Conservation (phyloP, 2,329 filamentous ascomycete genomes). For the Claviceps paspali region DNA sequence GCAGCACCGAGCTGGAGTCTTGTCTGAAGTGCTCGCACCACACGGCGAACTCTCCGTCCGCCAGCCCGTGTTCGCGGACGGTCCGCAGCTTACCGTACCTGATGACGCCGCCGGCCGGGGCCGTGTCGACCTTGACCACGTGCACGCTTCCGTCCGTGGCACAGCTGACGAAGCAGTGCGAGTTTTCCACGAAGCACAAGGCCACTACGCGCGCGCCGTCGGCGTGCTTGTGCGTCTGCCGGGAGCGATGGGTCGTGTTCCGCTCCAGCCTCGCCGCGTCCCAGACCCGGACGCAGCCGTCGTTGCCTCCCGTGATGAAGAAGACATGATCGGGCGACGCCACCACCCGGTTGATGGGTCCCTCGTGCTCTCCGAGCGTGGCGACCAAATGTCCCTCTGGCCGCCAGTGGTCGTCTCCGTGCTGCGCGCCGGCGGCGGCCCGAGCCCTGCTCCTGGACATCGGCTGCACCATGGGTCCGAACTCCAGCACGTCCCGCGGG, state of each 20-base stretch:
- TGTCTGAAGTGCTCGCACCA: slow-evolving; percentile 88
- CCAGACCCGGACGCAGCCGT: slow-evolving; percentile 86
- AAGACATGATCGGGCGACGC: slow-evolving; percentile 84
- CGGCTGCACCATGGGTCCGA: slow-evolving; percentile 69
- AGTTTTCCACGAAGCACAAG: slow-evolving; percentile 83
- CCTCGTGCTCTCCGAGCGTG: slow-evolving; percentile 76
- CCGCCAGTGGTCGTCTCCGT: slow-evolving; percentile 45
- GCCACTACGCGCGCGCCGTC: slow-evolving; percentile 59
- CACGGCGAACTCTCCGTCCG: slow-evolving; percentile 58
- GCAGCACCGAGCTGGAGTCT: slow-evolving; percentile 65
- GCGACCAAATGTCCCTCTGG: slow-evolving; percentile 74
- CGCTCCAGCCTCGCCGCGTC: slow-evolving; percentile 80
- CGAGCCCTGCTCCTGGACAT: slow-evolving; percentile 40
- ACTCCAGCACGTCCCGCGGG: slow-evolving; percentile 48
- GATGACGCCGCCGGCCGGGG: slow-evolving; percentile 31
- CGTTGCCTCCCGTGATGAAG: slow-evolving; percentile 86
- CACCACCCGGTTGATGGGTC: slow-evolving; percentile 64
- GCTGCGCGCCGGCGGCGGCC: slow-evolving; percentile 27
- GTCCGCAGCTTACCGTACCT: slow-evolving; percentile 67
- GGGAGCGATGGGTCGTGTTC: slow-evolving; percentile 74
- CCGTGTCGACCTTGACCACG: slow-evolving; percentile 63
- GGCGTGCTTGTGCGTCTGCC: slow-evolving; percentile 69
- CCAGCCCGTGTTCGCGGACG: slow-evolving; percentile 69
- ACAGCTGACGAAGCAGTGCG: slow-evolving; percentile 83
- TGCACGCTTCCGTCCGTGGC: slow-evolving; percentile 82